Conservation (phyloP, 805 yeast species). For the Tanozyma kutaoensis region DNA sequence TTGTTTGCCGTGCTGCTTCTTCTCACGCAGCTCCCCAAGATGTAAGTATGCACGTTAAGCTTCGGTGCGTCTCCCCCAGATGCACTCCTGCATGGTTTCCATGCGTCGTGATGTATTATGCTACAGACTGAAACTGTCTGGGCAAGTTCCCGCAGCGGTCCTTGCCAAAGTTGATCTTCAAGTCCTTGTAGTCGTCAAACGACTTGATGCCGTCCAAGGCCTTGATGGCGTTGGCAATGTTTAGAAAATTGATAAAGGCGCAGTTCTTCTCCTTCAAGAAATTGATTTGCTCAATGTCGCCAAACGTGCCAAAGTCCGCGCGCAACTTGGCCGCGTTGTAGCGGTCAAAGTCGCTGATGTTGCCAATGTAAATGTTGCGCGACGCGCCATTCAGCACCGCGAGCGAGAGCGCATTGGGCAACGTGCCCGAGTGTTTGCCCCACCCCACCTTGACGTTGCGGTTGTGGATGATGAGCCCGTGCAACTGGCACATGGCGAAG, state of each 20-base stretch:
- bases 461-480: slow-evolving; percentile 77
- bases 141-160: slow-evolving; percentile 94
- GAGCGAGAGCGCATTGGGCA: slow-evolving; percentile 71
- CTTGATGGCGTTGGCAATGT: slow-evolving; percentile 55
- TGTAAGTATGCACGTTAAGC: too few relatives aligned
- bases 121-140: slow-evolving; percentile 62
- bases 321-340: slow-evolving; percentile 51
- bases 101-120: too few relatives aligned
- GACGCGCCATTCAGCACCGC: slow-evolving; percentile 93
- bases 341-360: slow-evolving; percentile 35
- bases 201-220: slow-evolving; percentile 88
- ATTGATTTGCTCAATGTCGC: slow-evolving; percentile 92
- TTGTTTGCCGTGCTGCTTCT: slow-evolving; percentile 19
- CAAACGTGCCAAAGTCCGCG: slow-evolving; percentile 65
- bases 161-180: slow-evolving; percentile 42
- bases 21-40: slow-evolving; percentile 22
- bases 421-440: slow-evolving; percentile 95
- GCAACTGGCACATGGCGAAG: slow-evolving; percentile 85
- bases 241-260: slow-evolving; percentile 85
- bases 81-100: too few relatives aligned
- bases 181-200: slow-evolving; percentile 41
- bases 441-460: slow-evolving; percentile 88
- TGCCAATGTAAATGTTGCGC: slow-evolving; percentile 82
- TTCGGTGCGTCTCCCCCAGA: too few relatives aligned
- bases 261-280: slow-evolving; percentile 73